Evolutionary conservation across 495 filamentous ascomycete genomes (phyloP).

Genomic region (Neurospora sp.): DNA sequence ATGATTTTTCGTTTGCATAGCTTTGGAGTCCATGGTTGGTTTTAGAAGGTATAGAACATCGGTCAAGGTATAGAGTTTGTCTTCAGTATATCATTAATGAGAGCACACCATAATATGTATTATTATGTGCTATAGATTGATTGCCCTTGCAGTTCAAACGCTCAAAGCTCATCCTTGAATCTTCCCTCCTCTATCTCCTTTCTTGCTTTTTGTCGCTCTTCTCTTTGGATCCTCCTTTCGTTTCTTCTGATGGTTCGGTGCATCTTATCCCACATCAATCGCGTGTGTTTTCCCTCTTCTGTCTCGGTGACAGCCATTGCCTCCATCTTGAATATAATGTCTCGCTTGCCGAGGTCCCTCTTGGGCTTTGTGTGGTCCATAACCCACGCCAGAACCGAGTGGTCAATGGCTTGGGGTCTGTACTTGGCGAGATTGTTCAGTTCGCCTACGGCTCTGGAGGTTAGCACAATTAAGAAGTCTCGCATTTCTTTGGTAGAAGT

Average conservation of each 20-base stretch:
- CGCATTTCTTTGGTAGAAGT: neutral
- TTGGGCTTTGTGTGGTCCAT: conserved; percentile 24
- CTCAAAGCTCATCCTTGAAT: conserved; percentile 18
- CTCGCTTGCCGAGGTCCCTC: conserved; percentile 19
- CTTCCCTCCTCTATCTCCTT: conserved; percentile 14
- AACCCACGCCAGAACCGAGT: conserved; percentile 20
- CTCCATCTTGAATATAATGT: conserved; percentile 23
- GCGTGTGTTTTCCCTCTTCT: conserved; percentile 19
- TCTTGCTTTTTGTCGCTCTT: conserved; percentile 14
- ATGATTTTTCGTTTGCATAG: neutral
- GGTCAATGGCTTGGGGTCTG: conserved; percentile 14
- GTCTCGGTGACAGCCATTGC: conserved; percentile 22
- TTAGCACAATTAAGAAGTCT: neutral
- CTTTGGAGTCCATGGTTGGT: neutral
- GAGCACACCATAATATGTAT: neutral
- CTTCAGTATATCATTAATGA: neutral
- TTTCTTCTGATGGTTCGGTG: conserved; percentile 17
- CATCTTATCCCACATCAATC: conserved; percentile 26
- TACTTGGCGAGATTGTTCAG: conserved; percentile 22
- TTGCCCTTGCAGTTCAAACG: neutral
- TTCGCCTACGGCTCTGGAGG: conserved; percentile 8
- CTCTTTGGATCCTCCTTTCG: conserved; percentile 16
- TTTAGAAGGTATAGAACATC: neutral
- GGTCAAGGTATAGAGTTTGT: neutral
- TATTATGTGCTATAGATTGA: neutral